Evolutionary conservation across 2,329 filamentous ascomycete genomes (phyloP).

Genomic region (Colletotrichum tamarilloi): DNA sequence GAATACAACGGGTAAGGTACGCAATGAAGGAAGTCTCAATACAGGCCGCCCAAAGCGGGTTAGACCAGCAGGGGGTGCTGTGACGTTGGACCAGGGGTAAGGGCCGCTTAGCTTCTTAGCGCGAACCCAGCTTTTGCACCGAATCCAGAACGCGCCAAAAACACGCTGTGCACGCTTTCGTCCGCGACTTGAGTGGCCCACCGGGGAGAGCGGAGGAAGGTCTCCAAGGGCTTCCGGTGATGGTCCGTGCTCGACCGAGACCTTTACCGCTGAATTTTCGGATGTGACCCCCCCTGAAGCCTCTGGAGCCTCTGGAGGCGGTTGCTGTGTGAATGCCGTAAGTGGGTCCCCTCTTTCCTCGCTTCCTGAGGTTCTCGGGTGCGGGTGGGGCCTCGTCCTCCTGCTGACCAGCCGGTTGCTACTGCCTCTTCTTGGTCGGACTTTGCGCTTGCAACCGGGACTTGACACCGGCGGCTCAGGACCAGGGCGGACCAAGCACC

Average conservation of each 20-base stretch:
- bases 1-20: constrained; percentile 1
- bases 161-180: constrained; percentile 31
- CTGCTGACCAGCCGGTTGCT: constrained; percentile 22
- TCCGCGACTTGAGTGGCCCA: constrained; percentile 11
- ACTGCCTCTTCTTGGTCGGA: constrained; percentile 22
- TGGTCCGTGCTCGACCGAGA: constrained; percentile 16
- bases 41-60: constrained; percentile 8
- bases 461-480: constrained; percentile 29
- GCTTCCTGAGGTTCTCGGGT: constrained; percentile 24
- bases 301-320: neutral
- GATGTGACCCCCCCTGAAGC: neutral
- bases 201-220: neutral
- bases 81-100: constrained; percentile 28
- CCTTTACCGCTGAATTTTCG: neutral
- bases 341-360: constrained; percentile 23
- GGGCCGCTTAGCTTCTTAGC: constrained; percentile 11
- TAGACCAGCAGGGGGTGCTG: constrained; percentile 13
- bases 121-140: constrained; percentile 6
- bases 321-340: constrained; percentile 34
- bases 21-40: constrained; percentile 16
- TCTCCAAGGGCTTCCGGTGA: neutral
- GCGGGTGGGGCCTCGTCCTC: constrained; percentile 16
- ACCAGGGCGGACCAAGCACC: constrained; percentile 27
- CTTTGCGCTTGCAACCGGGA: constrained; percentile 29
- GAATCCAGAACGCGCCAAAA: constrained; percentile 33